Evolutionary conservation across 768 basidiomycete species (phyloP), one percentile per base, ranked within the genome.

Genomic region (Coprinopsis sp.): DNA sequence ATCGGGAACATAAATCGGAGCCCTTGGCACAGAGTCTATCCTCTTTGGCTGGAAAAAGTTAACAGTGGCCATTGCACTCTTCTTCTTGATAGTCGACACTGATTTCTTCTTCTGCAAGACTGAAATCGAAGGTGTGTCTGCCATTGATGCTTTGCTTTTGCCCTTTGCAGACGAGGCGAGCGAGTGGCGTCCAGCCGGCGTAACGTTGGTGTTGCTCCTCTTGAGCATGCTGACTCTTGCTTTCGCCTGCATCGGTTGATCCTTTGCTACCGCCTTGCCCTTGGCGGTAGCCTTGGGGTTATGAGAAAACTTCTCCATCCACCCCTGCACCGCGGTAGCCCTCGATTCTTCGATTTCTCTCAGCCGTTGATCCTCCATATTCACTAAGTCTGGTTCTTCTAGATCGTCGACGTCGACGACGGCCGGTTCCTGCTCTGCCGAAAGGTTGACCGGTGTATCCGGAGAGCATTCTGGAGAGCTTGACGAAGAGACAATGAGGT

Each of bases 151-250:
- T n/a, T n/a, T n/a, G n/a, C n/a, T n/a, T n/a, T n/a, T n/a, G n/a
- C n/a, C n/a, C n/a, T n/a, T n/a, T n/a, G n/a, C n/a, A n/a, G n/a
- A n/a, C n/a, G n/a, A n/a, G n/a, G n/a, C 46, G 10, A 58, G 40
- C 2, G 58, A 49, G 52, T 72, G 69, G 18, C 66, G 57, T 16
- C 74, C 72, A 18, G 57, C 44, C 21, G 71, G 72, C 18, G 73
- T 76, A 11, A 77, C 62, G 37, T 72, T 77, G 28, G 71, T 73
- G 45, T 72, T 70, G 36, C 66, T 65, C 37, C 75, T 67, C 53
- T 59, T 60, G 52, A 77, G 55, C 29, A 53, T n/a, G n/a, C n/a
- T n/a, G n/a, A n/a, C n/a, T n/a, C n/a, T n/a, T n/a, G n/a, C n/a
- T n/a, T n/a, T n/a, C n/a, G n/a, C n/a, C n/a, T n/a, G n/a, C n/a